Evolutionary conservation across 305 asterid species (phyloP), one percentile per base, ranked within the genome.

Genomic region (Rubia peregrina): DNA sequence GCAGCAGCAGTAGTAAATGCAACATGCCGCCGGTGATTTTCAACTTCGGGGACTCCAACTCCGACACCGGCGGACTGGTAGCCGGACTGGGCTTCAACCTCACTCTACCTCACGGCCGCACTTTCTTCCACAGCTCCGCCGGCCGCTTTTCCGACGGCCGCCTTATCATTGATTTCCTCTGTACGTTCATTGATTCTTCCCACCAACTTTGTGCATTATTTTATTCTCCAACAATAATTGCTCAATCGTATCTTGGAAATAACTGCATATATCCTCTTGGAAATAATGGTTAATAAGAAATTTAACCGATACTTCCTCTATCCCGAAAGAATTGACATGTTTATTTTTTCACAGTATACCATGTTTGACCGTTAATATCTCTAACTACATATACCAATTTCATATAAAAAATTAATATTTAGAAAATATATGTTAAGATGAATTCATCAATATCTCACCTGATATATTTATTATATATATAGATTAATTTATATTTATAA

Each of bases 21-120:
- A 67, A 44, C 10, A 46, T 44, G 55, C 77, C 77, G 68, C 81
- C 77, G n/a, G 77, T 68, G 10, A 69, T 82, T 30, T 82, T 76
- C 76, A 82, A 67, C 61, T 78, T 78, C 26, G 83, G 82, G 13
- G 84, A 74, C 65, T 74, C 81, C 17, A 80, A 76, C 68, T 76
- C 82, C 9, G 82, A 83, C 68, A 70, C 81, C 1, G 73, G 73
- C 16, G 84, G 84, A 43, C 67, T 74, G 8, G 70, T 51, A 16
- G 73, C 82, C 17, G 79, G 75, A 6, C 42, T 75, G 1, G 71
- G 76, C 42, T 60, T 30, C 40, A n/a, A 41, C 73, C 10, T 69
- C 40, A 5, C 40, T 17, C 26, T 13, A 6, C 73, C 73, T 0
- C 21, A 48, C 51, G 82, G 79, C n/a, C 61, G 57, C 22, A 62